phyloP scores from a whole-genome alignment of 2,329 filamentous ascomycete species.

The Pseudogymnoascus sp. region DNA sequence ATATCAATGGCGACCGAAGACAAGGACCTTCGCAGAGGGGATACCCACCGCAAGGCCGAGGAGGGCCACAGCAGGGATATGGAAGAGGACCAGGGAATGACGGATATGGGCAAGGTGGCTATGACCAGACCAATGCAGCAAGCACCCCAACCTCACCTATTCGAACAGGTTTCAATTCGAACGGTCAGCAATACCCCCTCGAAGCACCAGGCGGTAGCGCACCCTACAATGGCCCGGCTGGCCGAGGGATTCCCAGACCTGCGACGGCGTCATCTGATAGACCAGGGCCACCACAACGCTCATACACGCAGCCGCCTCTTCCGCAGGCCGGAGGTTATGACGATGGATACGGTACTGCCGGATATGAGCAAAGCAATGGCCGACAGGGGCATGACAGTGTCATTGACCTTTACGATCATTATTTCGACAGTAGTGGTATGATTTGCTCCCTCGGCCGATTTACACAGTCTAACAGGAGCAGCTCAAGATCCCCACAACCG shows the following conservation, averaged over 20 bases:
- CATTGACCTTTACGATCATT: constrained; percentile 48
- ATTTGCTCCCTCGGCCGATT: neutral
- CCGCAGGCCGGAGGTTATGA: constrained; percentile 12
- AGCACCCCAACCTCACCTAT: constrained; percentile 23
- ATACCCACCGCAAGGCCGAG: constrained; percentile 19
- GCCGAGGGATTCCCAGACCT: constrained; percentile 41
- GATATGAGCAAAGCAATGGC: constrained; percentile 30
- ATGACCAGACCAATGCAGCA: constrained; percentile 10
- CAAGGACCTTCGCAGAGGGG: constrained; percentile 19
- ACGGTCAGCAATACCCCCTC: constrained; percentile 17
- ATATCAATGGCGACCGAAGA: constrained; percentile 24
- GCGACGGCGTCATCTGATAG: constrained; percentile 37
- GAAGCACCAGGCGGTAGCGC: constrained; percentile 29
- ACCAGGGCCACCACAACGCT: constrained; percentile 19
- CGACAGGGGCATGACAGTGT: constrained; percentile 31
- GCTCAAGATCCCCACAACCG: neutral
- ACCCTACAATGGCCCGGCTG: constrained; percentile 39
- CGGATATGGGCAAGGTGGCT: constrained; percentile 10
- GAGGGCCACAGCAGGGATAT: constrained; percentile 20
- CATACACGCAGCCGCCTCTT: constrained; percentile 9
- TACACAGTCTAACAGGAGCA: neutral
- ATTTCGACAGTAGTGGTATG: constrained; percentile 35
- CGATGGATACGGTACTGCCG: constrained; percentile 10
- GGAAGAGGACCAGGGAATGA: constrained; percentile 22
- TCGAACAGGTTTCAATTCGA: constrained; percentile 14